Conservation (phyloP, 2,329 filamentous ascomycete genomes). For the Scolecobasidium constrictum region DNA sequence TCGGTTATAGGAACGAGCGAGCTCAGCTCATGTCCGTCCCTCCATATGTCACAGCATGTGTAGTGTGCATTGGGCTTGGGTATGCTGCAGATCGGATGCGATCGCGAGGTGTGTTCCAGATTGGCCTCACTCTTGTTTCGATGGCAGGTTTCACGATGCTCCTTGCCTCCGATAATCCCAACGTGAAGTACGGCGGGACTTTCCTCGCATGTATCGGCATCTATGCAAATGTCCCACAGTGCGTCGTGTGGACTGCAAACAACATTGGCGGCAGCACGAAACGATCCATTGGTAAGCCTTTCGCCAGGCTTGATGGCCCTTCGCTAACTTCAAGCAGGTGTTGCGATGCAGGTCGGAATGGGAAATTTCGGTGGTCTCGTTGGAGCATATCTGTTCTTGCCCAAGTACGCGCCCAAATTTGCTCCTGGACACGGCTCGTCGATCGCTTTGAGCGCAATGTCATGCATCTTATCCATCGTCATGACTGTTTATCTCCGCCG, state of each 20-base stretch:
- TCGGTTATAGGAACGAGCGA: slow-evolving; percentile 48
- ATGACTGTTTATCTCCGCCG: slow-evolving; percentile 48
- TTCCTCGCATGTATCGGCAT: slow-evolving; percentile 4
- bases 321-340: too few species aligned
- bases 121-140: slow-evolving; percentile 8
- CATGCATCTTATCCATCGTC: slow-evolving; percentile 31
- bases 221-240: slow-evolving; percentile 3
- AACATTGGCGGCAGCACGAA: slow-evolving; percentile 3
- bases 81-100: slow-evolving; percentile 4
- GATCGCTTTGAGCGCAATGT: slow-evolving; percentile 35
- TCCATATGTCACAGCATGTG: slow-evolving; percentile 3
- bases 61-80: slow-evolving; percentile 8
- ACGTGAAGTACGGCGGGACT: slow-evolving; percentile 4
- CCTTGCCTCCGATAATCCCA: not conserved
- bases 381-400: slow-evolving; percentile 38
- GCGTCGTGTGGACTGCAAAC: slow-evolving; percentile 1
- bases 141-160: slow-evolving; percentile 6
- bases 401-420: slow-evolving; percentile 32
- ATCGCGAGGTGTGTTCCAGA: slow-evolving; percentile 9
- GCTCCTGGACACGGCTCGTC: slow-evolving; percentile 33
- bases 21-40: slow-evolving; percentile 31
- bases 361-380: slow-evolving; percentile 15
- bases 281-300: not conserved
- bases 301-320: not conserved
- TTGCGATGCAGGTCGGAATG: slow-evolving; percentile 3